Evolutionary conservation across 108 stramenopile species (phyloP), one percentile per base, ranked within the genome.

Genomic region (Skeletonema potamos): DNA sequence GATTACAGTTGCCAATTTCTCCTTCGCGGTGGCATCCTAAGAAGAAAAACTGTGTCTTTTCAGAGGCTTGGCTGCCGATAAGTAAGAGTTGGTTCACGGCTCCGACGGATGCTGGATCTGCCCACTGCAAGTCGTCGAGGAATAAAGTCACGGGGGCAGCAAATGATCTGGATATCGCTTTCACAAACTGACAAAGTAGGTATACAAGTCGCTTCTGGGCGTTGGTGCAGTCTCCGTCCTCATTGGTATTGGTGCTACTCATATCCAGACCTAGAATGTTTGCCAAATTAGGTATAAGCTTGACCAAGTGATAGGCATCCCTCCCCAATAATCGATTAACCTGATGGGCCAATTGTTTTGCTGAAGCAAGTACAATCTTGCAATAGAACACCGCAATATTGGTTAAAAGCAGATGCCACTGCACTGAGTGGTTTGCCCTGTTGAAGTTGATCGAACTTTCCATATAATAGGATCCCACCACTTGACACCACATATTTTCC

Each of bases 391-490:
- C n/a, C n/a, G n/a, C n/a, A n/a, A n/a, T n/a, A n/a, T n/a, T n/a
- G n/a, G n/a, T n/a, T n/a, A n/a, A n/a, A n/a, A n/a, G n/a, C n/a
- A n/a, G n/a, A n/a, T n/a, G n/a, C n/a, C n/a, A n/a, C n/a, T n/a
- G n/a, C n/a, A n/a, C n/a, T n/a, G n/a, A n/a, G n/a, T n/a, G n/a
- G n/a, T n/a, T n/a, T n/a, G n/a, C 48, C 41, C 41, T 15, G 15
- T 27, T 62, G 24, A 27, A 46, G 54, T 27, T 74, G 66, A 20
- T 74, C 74, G 22, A 74, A 74, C 56, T 74, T 74, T 15, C 55
- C 74, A 2, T 17, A 4, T 11, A 74, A 55, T 15, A 68, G 59
- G 6, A 69, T 56, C 11, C 30, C 68, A 17, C 54, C 29, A 34
- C 7, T 7, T 7, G 7, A 34, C 6, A 34, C 8, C 12, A 26